Conservation (phyloP, 108 stramenopile species). For the Skeletonema tropicum region DNA sequence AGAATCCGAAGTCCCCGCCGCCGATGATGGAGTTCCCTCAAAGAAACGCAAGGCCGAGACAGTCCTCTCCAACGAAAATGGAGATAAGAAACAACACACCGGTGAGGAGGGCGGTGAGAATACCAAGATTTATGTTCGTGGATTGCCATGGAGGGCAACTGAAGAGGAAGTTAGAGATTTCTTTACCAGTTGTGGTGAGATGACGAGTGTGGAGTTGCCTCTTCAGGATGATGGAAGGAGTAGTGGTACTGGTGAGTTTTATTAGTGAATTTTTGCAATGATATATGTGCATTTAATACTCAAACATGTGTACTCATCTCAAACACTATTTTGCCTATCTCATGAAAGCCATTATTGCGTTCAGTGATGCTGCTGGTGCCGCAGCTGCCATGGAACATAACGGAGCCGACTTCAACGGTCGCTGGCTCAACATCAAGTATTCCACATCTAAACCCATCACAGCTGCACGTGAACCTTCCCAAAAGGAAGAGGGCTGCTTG, state of each 20-base stretch:
- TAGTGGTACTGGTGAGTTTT: conserved; percentile 63
- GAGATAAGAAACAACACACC: conserved; percentile 22
- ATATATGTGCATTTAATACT: not conserved
- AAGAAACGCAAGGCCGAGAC: conserved; percentile 84
- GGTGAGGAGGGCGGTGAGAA: conserved; percentile 33
- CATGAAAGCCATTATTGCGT: conserved; percentile 80
- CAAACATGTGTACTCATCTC: not conserved
- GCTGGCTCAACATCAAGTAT: conserved; percentile 68
- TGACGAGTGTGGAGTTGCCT: conserved; percentile 82
- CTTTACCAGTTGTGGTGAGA: conserved; percentile 86
- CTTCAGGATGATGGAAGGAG: conserved; percentile 84
- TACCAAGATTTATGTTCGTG: conserved; percentile 87
- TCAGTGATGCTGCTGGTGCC: conserved; percentile 61
- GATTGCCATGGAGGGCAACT: conserved; percentile 92
- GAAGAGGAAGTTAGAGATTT: conserved; percentile 91
- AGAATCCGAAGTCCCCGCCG: conserved; percentile 46
- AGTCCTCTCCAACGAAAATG: conserved; percentile 23
- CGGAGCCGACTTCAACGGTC: conserved; percentile 87
- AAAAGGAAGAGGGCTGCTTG: conserved; percentile 85
- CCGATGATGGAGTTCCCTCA: conserved; percentile 29
- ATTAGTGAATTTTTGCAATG: not conserved
- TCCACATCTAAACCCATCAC: conserved; percentile 62
- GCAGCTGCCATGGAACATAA: conserved; percentile 85
- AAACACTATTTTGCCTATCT: not conserved
- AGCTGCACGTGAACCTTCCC: conserved; percentile 56